A percentile compares a stretch with the other conserved stretches of the same genome.
These are phyloP conservation scores for Rhododendron vialii DNA, from an alignment of 148 eudicot species.

Conservation along the genomic window DNA sequence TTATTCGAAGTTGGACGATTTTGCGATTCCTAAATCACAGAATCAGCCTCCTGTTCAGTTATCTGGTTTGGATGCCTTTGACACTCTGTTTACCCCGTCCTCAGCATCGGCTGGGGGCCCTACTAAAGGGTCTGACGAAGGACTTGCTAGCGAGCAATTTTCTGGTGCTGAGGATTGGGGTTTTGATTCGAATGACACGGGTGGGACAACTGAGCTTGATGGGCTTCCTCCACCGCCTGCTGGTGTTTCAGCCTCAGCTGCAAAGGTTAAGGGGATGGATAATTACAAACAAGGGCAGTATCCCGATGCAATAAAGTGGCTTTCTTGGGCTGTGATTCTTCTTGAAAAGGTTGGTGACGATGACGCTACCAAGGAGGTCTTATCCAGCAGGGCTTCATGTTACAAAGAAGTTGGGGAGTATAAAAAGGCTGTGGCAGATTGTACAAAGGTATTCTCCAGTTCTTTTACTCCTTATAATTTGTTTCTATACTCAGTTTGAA, in stretches of 20 bases:
- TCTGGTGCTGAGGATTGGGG: slow-evolving; percentile 84
- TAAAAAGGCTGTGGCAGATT: slow-evolving; percentile 97
- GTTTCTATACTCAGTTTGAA: neutral
- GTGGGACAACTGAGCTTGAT: slow-evolving; percentile 74
- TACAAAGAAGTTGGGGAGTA: slow-evolving; percentile 98
- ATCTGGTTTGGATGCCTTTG: slow-evolving; percentile 50
- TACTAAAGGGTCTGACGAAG: slow-evolving; percentile 28
- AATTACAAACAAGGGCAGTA: slow-evolving; percentile 84
- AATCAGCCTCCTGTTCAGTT: slow-evolving; percentile 38
- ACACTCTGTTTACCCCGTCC: slow-evolving; percentile 46
- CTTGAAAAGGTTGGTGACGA: slow-evolving; percentile 59
- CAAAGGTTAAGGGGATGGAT: slow-evolving; percentile 82
- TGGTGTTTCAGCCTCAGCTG: slow-evolving; percentile 70
- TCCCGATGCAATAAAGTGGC: slow-evolving; percentile 98
- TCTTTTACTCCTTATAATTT: neutral
- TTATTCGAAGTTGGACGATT: slow-evolving; percentile 38
- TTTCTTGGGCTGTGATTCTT: slow-evolving; percentile 92
- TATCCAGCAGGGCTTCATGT: slow-evolving; percentile 80
- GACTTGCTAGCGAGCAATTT: slow-evolving; percentile 32
- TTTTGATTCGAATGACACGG: slow-evolving; percentile 36
- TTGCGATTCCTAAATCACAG: slow-evolving; percentile 30
- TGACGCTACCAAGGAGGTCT: slow-evolving; percentile 56
- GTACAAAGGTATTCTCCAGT: slow-evolving; percentile 68
- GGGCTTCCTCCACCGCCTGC: slow-evolving; percentile 95
- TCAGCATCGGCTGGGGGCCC: slow-evolving; percentile 26